Conservation (phyloP, 306 rosid genomes). For the Albizia julibrissin region DNA sequence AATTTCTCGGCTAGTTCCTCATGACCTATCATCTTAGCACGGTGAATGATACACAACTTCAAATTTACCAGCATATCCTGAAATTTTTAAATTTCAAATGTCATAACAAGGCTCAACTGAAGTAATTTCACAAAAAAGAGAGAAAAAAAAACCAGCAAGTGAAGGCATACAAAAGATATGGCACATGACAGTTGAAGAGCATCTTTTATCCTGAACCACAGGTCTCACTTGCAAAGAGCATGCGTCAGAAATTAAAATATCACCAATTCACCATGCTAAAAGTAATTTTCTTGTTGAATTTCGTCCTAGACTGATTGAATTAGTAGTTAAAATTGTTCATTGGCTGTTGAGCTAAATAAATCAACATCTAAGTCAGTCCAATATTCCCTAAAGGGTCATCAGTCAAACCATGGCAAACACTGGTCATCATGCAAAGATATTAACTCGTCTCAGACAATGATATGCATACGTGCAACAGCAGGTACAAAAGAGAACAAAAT, state of each 20-base stretch:
- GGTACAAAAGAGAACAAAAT: neutral
- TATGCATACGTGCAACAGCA: neutral
- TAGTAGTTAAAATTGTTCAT: neutral
- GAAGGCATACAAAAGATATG: neutral
- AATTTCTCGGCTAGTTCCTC: slow-evolving; percentile 55
- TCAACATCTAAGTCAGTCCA: neutral
- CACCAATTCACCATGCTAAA: neutral
- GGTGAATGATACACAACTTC: slow-evolving; percentile 58
- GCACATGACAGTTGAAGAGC: neutral
- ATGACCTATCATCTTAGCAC: slow-evolving; percentile 57
- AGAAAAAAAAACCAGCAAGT: neutral
- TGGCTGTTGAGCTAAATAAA: neutral
- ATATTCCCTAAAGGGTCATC: neutral
- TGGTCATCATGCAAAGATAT: neutral
- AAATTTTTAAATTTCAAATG: slow-evolving; percentile 24
- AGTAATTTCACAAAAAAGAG: neutral
- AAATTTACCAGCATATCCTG: slow-evolving; percentile 76
- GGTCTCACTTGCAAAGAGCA: neutral
- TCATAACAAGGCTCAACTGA: neutral
- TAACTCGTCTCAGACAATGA: neutral
- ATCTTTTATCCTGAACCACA: neutral
- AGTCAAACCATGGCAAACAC: neutral
- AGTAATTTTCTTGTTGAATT: neutral
- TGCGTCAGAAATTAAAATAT: neutral
- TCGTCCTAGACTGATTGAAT: neutral